Percentiles rank a stretch among this genome's conserved stretches.
Conservation (phyloP, 495 filamentous ascomycete species). For the Penicillium pancosmium region DNA sequence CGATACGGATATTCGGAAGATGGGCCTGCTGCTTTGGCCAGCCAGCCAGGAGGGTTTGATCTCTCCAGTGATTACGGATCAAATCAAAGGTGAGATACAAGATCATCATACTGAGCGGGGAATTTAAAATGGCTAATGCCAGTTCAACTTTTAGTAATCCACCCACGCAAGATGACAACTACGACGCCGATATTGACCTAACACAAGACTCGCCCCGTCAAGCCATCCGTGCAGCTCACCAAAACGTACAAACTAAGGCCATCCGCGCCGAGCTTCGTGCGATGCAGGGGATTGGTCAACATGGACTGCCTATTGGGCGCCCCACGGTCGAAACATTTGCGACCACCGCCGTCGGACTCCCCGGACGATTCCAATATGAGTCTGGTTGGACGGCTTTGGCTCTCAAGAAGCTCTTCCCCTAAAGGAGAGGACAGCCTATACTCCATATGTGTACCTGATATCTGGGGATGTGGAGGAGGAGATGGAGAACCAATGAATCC, state of each 20-base stretch:
- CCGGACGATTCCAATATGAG: not conserved
- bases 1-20: not conserved
- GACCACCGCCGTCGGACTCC: not conserved
- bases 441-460: not conserved
- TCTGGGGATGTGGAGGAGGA: not conserved
- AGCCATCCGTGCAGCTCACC: not conserved
- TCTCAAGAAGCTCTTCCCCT: not conserved
- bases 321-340: not conserved
- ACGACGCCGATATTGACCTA: not conserved
- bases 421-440: not conserved
- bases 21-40: not conserved
- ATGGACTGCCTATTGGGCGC: not conserved
- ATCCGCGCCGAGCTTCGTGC: not conserved
- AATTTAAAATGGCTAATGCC: not conserved
- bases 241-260: not conserved
- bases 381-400: not conserved
- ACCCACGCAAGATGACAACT: not conserved
- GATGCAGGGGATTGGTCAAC: constrained; percentile 1
- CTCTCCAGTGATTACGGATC: not conserved
- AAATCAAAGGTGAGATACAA: not conserved
- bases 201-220: not conserved
- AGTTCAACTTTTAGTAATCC: not conserved
- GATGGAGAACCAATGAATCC: not conserved
- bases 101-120: not conserved
- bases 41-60: not conserved